Evolutionary conservation across 495 filamentous ascomycete genomes (phyloP).

Genomic region (Emericellopsis terricola): DNA sequence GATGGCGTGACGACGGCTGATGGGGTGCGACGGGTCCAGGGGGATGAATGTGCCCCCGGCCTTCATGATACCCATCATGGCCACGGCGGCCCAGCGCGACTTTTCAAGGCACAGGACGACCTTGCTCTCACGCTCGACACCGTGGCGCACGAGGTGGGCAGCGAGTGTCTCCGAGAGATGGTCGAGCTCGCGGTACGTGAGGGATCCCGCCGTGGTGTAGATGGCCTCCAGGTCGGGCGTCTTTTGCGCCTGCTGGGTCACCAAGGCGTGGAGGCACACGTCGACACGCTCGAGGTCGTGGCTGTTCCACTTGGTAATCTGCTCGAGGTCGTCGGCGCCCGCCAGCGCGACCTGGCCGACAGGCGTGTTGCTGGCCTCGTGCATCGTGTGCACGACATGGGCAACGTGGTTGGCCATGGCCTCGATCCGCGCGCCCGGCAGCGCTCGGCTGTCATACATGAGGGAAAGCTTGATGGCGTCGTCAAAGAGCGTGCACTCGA

Average conservation of each 20-base stretch:
- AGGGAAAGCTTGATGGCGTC: background rate
- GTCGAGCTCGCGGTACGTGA: background rate
- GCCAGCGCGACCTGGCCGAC: background rate
- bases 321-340: background rate
- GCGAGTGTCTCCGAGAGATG: background rate
- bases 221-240: background rate
- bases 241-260: conserved; percentile 5
- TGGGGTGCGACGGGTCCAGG: conserved; percentile 35
- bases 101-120: conserved; percentile 38
- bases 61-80: conserved; percentile 33
- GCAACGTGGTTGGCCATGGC: background rate
- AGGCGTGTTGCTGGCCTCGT: background rate
- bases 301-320: background rate
- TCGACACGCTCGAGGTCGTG: conserved; percentile 5
- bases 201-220: background rate
- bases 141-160: conserved; percentile 6
- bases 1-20: conserved; percentile 23
- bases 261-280: conserved; percentile 10
- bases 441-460: background rate
- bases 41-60: conserved; percentile 40
- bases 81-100: conserved; percentile 30
- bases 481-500: background rate
- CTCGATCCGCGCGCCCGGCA: background rate
- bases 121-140: conserved; percentile 27
- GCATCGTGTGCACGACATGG: background rate